These are phyloP conservation scores for Aschersonia sp. DNA, from an alignment of 2,329 filamentous ascomycete species.

Conservation along the genomic window DNA sequence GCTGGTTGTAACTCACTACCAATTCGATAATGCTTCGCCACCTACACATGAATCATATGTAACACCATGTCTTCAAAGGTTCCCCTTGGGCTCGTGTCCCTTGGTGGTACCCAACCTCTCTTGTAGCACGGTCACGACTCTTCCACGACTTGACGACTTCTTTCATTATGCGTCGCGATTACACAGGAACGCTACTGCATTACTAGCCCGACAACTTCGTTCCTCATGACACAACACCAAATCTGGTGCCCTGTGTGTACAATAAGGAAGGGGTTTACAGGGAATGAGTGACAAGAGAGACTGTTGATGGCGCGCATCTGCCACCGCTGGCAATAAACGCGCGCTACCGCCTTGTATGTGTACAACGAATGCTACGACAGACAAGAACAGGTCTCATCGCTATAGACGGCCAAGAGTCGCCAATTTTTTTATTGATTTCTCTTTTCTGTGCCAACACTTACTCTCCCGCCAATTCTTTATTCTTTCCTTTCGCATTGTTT, in stretches of 20 bases:
- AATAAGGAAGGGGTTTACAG: slow-evolving; percentile 13
- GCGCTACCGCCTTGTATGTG: neutral
- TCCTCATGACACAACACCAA: slow-evolving; percentile 13
- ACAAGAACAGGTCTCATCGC: neutral
- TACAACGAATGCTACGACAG: neutral
- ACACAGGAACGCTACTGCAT: slow-evolving; percentile 8
- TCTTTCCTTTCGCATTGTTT: neutral
- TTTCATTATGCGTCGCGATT: slow-evolving; percentile 15
- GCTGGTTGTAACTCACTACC: slow-evolving; percentile 21
- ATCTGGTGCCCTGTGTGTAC: slow-evolving; percentile 18
- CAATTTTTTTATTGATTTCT: neutral
- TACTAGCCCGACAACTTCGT: slow-evolving; percentile 10
- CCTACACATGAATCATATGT: slow-evolving; percentile 15
- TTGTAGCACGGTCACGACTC: slow-evolving; percentile 20
- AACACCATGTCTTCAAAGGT: slow-evolving; percentile 6
- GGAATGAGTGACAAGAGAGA: neutral
- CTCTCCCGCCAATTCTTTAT: neutral
- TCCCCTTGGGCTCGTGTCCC: slow-evolving; percentile 9
- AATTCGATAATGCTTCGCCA: slow-evolving; percentile 10
- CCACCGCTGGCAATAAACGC: neutral
- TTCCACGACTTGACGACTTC: slow-evolving; percentile 27
- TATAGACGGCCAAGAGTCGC: neutral
- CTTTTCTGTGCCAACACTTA: neutral
- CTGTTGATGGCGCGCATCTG: neutral
- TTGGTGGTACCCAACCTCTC: slow-evolving; percentile 11